Percentiles rank a stretch among this genome's conserved stretches.
phyloP scores from a whole-genome alignment of 2,329 filamentous ascomycete genomes.

The Talaromyces sp. region DNA sequence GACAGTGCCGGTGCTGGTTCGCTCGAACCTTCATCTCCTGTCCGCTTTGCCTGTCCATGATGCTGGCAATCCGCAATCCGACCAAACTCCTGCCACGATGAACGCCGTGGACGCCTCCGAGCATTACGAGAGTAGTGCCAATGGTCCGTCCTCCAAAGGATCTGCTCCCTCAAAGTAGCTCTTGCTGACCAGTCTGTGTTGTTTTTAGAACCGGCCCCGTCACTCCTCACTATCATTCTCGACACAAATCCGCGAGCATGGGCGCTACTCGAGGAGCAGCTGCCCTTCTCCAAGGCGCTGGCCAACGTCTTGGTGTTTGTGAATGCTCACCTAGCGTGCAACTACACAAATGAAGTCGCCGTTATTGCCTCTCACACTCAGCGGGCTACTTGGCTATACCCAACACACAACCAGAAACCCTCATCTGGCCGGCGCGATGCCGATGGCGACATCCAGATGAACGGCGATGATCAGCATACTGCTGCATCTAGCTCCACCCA shows the following conservation, averaged over 20 bases:
- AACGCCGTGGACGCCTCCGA: constrained; percentile 61
- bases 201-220: constrained; percentile 59
- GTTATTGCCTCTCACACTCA: constrained; percentile 86
- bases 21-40: constrained; percentile 9
- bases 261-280: constrained; percentile 67
- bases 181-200: not conserved
- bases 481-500: constrained; percentile 28
- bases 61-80: constrained; percentile 4
- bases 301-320: constrained; percentile 92
- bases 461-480: constrained; percentile 31
- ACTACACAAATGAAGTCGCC: constrained; percentile 87
- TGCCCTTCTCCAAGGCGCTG: constrained; percentile 78
- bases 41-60: constrained; percentile 7
- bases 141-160: constrained; percentile 32
- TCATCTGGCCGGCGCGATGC: constrained; percentile 14
- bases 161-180: not conserved
- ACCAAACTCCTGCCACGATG: constrained; percentile 42
- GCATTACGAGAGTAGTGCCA: constrained; percentile 46
- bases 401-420: constrained; percentile 39
- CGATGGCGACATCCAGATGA: constrained; percentile 57
- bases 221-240: constrained; percentile 82
- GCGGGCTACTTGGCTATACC: constrained; percentile 85
- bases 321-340: constrained; percentile 92
- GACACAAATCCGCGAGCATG: constrained; percentile 96
- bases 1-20: constrained; percentile 12